Percentiles rank a stretch among this genome's conserved stretches.
phyloP scores from a whole-genome alignment of 1,284 basidiomycete genomes.

The Hemileia vastatrix region DNA sequence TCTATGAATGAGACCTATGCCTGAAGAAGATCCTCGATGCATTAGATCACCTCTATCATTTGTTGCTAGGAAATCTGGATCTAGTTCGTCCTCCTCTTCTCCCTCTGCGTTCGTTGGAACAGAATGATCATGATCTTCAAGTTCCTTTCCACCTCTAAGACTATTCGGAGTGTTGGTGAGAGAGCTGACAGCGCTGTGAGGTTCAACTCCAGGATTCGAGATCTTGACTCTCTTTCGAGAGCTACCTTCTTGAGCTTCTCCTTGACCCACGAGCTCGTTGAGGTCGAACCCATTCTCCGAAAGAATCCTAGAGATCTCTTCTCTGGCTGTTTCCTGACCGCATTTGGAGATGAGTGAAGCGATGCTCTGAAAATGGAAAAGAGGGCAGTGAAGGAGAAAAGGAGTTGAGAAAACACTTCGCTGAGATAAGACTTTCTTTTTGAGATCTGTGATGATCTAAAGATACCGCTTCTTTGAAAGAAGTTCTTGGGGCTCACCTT shows the following conservation, averaged over 20 bases:
- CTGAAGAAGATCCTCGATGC: neutral
- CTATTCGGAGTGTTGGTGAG: no score
- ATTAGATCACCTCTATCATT: conserved; percentile 21
- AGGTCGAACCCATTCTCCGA: neutral
- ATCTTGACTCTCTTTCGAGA: conserved; percentile 20
- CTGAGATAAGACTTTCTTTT: no score
- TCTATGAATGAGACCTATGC: conserved; percentile 34
- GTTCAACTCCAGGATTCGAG: neutral
- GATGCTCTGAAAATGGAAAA: no score
- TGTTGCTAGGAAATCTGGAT: conserved; percentile 24
- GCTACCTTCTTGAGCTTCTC: conserved; percentile 21
- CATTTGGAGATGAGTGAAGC: neutral
- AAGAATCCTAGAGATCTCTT: neutral
- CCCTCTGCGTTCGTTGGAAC: neutral
- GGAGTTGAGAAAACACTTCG: conserved; percentile 28
- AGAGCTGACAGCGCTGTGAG: neutral
- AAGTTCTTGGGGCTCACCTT: conserved; percentile 35
- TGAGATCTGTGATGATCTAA: conserved; percentile 31
- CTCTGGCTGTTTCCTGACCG: neutral
- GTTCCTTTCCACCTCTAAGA: neutral
- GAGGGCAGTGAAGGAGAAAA: conserved; percentile 25
- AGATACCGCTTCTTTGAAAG: conserved; percentile 31
- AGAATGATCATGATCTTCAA: neutral
- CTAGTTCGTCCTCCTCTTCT: neutral
- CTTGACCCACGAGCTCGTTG: conserved; percentile 5